Conservation (phyloP, 2,329 filamentous ascomycete species). For the Calonectria montana region DNA sequence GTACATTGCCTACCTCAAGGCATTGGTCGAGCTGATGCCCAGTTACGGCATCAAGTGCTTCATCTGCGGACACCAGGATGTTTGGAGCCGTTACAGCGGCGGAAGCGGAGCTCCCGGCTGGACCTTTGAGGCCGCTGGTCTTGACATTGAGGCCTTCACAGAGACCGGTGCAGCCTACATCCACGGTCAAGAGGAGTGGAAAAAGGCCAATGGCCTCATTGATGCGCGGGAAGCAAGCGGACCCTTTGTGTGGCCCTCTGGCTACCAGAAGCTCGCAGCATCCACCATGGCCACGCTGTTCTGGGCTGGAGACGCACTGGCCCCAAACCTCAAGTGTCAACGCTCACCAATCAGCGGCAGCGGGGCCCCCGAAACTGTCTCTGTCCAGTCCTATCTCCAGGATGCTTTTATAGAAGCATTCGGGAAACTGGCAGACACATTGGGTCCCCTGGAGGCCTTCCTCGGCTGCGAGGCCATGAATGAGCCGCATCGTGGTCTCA, state of each 20-base stretch:
- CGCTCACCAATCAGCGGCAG: slow-evolving; percentile 30
- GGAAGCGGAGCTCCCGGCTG: slow-evolving; percentile 56
- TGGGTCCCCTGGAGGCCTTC: slow-evolving; percentile 48
- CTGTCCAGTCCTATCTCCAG: slow-evolving; percentile 46
- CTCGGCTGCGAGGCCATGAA: slow-evolving; percentile 57
- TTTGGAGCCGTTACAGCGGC: slow-evolving; percentile 56
- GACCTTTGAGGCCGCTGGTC: slow-evolving; percentile 55
- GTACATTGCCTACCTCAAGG: slow-evolving; percentile 52
- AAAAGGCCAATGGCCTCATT: slow-evolving; percentile 34
- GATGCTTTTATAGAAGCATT: slow-evolving; percentile 50
- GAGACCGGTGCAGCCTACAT: slow-evolving; percentile 49
- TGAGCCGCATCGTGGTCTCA: slow-evolving; percentile 55
- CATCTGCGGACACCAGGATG: slow-evolving; percentile 56
- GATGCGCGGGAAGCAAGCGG: slow-evolving; percentile 49
- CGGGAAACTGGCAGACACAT: slow-evolving; percentile 48
- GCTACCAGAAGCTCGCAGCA: slow-evolving; percentile 52
- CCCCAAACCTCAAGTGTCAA: slow-evolving; percentile 40
- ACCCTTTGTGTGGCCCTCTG: slow-evolving; percentile 52
- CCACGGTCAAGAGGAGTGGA: slow-evolving; percentile 49
- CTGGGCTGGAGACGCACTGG: slow-evolving; percentile 45
- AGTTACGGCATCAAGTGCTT: slow-evolving; percentile 54
- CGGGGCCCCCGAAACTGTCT: slow-evolving; percentile 34
- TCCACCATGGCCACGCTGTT: slow-evolving; percentile 47
- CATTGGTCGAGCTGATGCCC: slow-evolving; percentile 51
- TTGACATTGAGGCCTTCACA: slow-evolving; percentile 51